These are phyloP conservation scores for Panicum miliaceum DNA, from an alignment of 176 grass and related monocot genomes.

Conservation along the genomic window DNA sequence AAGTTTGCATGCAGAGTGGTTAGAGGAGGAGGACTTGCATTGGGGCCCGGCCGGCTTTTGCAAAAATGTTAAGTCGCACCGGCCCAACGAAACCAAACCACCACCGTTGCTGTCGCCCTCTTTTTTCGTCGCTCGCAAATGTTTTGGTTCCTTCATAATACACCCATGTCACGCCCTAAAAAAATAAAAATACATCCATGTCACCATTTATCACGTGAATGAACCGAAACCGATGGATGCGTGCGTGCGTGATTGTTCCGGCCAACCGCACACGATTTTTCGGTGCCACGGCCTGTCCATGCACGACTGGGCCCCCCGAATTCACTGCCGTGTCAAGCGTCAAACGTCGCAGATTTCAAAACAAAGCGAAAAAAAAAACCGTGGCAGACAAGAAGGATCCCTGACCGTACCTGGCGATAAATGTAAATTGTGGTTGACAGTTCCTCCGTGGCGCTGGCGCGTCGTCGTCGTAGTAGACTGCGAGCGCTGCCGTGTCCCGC, in stretches of 20 bases:
- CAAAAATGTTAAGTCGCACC: too few relatives aligned
- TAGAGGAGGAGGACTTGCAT: too few relatives aligned
- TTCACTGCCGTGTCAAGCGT: background rate
- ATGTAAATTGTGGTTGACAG: background rate
- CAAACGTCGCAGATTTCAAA: background rate
- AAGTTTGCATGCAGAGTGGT: too few relatives aligned
- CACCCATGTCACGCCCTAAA: too few relatives aligned
- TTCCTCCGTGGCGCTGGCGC: background rate
- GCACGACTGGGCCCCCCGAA: background rate
- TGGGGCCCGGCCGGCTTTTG: too few relatives aligned
- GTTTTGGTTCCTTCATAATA: background rate
- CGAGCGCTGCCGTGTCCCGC: background rate
- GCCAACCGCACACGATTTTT: background rate
- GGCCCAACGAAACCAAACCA: constrained; percentile 25
- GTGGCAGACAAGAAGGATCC: background rate
- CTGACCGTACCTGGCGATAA: too few relatives aligned
- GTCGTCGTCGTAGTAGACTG: too few relatives aligned
- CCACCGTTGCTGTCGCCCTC: background rate
- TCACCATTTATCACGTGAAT: constrained; percentile 11
- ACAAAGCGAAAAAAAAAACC: background rate
- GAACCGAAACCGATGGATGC: too few relatives aligned
- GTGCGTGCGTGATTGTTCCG: background rate
- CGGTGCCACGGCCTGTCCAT: background rate
- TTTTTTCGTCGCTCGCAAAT: too few relatives aligned
- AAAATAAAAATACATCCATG: background rate